Evolutionary conservation across 768 basidiomycete genomes (phyloP), one percentile per base, ranked within the genome.

Genomic region (Dendrothele bispora): DNA sequence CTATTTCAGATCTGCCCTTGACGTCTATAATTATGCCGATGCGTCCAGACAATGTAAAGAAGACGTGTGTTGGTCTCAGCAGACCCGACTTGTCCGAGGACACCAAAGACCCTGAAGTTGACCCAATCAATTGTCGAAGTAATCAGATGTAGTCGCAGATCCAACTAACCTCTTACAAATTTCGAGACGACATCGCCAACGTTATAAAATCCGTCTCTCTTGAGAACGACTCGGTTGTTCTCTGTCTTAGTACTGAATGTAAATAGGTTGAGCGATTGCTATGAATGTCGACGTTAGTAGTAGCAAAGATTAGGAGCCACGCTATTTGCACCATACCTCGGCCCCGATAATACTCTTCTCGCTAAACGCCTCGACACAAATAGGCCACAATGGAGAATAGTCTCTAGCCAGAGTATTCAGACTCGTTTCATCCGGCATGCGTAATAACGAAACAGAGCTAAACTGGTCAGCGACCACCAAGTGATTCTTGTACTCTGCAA

Each of bases 391-490:
- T 5, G 90, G 82, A 0, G 80, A 75, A 62, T 84, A 89, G 61
- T 95, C 89, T 53, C 80, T 80, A 7, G 86, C 88, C 12, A 86
- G 64, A 26, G 77, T 74, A 27, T 73, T 61, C 4, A 87, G 60
- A 50, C 70, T 73, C 2, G 56, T 17, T 3, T 61, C 67, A 11
- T 67, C 69, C 2, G 56, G 51, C 42, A 86, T 62, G 47, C 76
- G 75, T 26, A 95, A 68, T 22, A 91, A 54, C 3, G 91, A 85
- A 15, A 95, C 74, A 0, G 91, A 92, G 60, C 80, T 82, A 22
- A 95, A 78, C 7, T 84, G 82, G 58, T 97, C 94, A 28, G 88
- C 89, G n/a, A 83, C 76, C 15, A 88, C 65, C 21, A 95, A 61
- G 38, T 66, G 68, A 50, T 82, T 65, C 2, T 70, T 75, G 39